Base-by-base conservation (phyloP, 2,329 filamentous ascomycete genomes). In the Tetracladium maxilliforme region DNA sequence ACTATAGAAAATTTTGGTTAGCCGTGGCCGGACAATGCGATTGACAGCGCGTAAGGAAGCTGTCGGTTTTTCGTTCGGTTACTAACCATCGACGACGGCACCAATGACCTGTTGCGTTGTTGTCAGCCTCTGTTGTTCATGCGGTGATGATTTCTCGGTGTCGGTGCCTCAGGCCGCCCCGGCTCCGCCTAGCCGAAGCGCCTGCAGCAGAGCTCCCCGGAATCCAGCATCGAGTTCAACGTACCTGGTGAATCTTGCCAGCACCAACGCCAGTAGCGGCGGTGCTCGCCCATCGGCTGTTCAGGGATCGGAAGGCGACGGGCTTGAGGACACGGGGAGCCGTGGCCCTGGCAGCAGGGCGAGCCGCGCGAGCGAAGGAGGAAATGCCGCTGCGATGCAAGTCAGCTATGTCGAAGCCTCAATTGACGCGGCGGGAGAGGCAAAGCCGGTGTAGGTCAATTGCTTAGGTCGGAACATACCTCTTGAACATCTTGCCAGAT, bases 81-180 rank as follows among this genome's bases (percentile, higher is more conserved):
- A n/a, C 80, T 65, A 68, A 92, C 83, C 84, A 65, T 95, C 90
- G 48, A 95, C 90, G 56, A 95, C 86, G 66, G 90, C 87, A 80
- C 90, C 86, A 64, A 94, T 94, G 59, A 94, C 86, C 65, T n/a
- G n/a, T n/a, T n/a, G n/a, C n/a, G n/a, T n/a, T n/a, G n/a, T 84
- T 63, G 54, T 70, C 62, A 51, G 73, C 64, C 58, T 68, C n/a
- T n/a, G n/a, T n/a, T n/a, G n/a, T n/a, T n/a, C n/a, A n/a, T n/a
- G n/a, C n/a, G n/a, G n/a, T n/a, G n/a, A n/a, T n/a, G n/a, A n/a
- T n/a, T n/a, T n/a, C n/a, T n/a, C n/a, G n/a, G n/a, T n/a, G n/a
- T n/a, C n/a, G n/a, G n/a, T n/a, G n/a, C n/a, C n/a, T n/a, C n/a
- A n/a, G n/a, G n/a, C n/a, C n/a, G n/a, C n/a, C n/a, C n/a, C n/a